These are phyloP conservation scores for Pisolithus microcarpus DNA, from an alignment of 768 basidiomycete species.

Conservation along the genomic window DNA sequence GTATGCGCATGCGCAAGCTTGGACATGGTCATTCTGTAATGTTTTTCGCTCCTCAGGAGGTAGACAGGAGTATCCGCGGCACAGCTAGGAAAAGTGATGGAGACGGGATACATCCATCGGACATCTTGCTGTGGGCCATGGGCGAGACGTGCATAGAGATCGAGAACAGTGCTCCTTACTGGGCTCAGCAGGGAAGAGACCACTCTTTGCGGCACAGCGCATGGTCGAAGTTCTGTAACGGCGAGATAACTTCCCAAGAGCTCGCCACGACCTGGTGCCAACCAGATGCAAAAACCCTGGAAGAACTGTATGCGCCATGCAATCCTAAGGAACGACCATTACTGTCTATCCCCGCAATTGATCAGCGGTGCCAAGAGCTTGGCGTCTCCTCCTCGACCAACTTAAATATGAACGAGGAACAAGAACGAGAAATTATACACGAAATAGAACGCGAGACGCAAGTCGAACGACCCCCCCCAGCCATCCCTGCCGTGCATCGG, in stretches of 20 bases:
- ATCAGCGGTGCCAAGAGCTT: conserved; percentile 19
- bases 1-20: conserved; percentile 49
- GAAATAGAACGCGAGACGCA: conserved; percentile 37
- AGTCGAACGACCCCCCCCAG: conserved; percentile 28
- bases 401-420: conserved; percentile 37
- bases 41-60: conserved; percentile 42
- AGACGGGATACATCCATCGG: conserved; percentile 13
- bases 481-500: conserved; percentile 19
- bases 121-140: conserved; percentile 43
- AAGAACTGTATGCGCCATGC: conserved; percentile 25
- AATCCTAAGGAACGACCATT: conserved; percentile 3
- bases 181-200: conserved; percentile 37
- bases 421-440: conserved; percentile 38
- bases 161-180: conserved; percentile 31
- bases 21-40: conserved; percentile 41
- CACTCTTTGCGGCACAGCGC: conserved; percentile 21
- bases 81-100: conserved; percentile 8
- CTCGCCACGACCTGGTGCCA: conserved; percentile 30
- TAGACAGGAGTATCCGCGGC: conserved; percentile 32
- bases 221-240: conserved; percentile 12
- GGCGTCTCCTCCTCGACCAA: conserved; percentile 19
- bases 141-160: conserved; percentile 36
- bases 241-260: background rate
- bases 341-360: conserved; percentile 13
- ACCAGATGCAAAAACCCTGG: conserved; percentile 31